Evolutionary conservation across 306 rosid species (phyloP).

Genomic region (Vicia faba): DNA sequence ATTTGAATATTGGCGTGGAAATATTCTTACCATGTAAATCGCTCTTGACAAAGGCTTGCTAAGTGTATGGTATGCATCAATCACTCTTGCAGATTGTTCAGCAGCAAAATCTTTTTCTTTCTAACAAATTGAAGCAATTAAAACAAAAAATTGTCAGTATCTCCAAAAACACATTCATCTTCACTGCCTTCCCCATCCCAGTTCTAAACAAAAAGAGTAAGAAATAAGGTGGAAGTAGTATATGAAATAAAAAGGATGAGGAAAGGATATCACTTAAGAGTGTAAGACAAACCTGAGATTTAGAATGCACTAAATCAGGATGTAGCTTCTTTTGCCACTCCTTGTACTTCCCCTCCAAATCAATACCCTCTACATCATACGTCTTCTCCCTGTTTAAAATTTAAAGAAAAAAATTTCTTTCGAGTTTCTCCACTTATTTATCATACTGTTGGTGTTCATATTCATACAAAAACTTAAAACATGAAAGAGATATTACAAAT

Average conservation of each 20-base stretch:
- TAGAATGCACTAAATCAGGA: constrained; percentile 96
- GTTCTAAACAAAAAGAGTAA: background rate
- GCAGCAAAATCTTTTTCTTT: constrained; percentile 87
- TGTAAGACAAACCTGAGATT: constrained; percentile 68
- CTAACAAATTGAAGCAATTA: constrained; percentile 47
- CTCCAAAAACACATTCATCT: constrained; percentile 22
- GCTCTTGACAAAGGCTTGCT: constrained; percentile 79
- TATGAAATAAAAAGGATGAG: background rate
- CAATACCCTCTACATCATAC: constrained; percentile 59
- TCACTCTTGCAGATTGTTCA: constrained; percentile 89
- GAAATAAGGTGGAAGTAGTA: background rate
- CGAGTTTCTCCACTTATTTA: constrained; percentile 24
- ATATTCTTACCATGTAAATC: constrained; percentile 70
- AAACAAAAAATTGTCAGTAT: constrained; percentile 20
- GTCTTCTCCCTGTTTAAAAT: constrained; percentile 65
- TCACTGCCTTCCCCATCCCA: constrained; percentile 2
- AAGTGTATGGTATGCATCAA: constrained; percentile 82
- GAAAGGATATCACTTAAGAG: constrained; percentile 30
- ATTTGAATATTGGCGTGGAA: constrained; percentile 6
- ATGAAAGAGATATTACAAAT: background rate
- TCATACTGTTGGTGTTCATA: background rate
- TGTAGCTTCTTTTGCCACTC: constrained; percentile 96
- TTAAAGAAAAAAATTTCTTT: background rate
- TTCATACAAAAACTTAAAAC: background rate
- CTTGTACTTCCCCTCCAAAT: constrained; percentile 79